Base-by-base conservation (phyloP, 1,284 basidiomycete genomes). In the Malassezia psittaci region DNA sequence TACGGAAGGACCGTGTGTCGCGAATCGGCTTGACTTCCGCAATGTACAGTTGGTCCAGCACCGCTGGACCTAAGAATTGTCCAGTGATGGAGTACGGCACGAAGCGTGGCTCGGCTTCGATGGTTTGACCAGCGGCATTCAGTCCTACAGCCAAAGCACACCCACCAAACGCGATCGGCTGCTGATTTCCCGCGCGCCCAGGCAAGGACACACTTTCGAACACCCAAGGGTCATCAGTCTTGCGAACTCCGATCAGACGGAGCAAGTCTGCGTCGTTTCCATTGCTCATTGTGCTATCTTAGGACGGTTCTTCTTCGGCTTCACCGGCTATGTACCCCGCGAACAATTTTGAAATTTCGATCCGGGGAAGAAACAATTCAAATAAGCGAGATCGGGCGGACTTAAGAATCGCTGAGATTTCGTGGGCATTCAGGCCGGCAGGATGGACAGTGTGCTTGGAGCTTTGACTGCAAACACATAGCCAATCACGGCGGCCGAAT, bases 161-260 rank as follows among this genome's bases (percentile, higher is more conserved):
- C 18, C 68, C 68, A n/a, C 68, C 68, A 37, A 63, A 69, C 2
- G 68, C 68, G 29, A 69, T 69, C 38, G 63, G 57, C 52, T 57
- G 62, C 8, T 56, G 32, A 38, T 69, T 69, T 46, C 68, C 68
- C 60, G 63, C 62, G 51, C 62, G 58, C 15, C 63, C 61, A 0
- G 65, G 64, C 2, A 52, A 40, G 29, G 55, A 51, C n/a, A 61
- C 59, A 15, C 59, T 60, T 40, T 63, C 46, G 48, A 59, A 68
- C 15, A 62, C 59, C 48, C 58, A 48, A 0, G 62, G 60, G 3
- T 59, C 51, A 13, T 52, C 37, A 0, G 66, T 65, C 5, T 51
- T 32, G 15, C 50, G 52, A 11, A 67, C 59, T 4, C 62, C 58
- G n/a, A 67, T 57, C 32, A 64, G 59, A 40, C 59, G 62, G 51